A percentile compares a stretch with the other conserved stretches of the same genome.
phyloP scores from a whole-genome alignment of 2,329 filamentous ascomycete genomes.

The Pleomassaria siparia region DNA sequence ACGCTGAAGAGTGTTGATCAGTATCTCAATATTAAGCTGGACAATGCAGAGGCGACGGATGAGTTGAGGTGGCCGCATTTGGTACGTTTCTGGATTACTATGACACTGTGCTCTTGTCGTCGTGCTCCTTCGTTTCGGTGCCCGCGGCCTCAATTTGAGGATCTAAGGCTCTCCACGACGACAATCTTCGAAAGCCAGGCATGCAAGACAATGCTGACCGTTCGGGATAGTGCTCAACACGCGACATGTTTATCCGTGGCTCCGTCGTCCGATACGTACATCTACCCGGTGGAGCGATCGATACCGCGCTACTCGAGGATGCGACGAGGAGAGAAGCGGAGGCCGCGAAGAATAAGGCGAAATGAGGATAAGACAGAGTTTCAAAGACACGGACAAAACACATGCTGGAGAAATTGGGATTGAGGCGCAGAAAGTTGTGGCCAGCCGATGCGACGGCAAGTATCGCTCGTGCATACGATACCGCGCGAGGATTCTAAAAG shows the following conservation, averaged over 20 bases:
- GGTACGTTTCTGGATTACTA: constrained; percentile 49
- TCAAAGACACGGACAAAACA: background rate
- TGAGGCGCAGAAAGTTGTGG: too few relatives aligned
- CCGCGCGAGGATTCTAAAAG: too few relatives aligned
- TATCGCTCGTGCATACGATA: too few relatives aligned
- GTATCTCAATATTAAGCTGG: constrained; percentile 98
- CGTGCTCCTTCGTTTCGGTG: too few relatives aligned
- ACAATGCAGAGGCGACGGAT: constrained; percentile 90
- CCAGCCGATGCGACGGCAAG: too few relatives aligned
- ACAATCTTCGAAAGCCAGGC: too few relatives aligned
- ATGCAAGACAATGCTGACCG: background rate
- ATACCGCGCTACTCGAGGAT: constrained; percentile 85
- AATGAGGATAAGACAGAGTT: constrained; percentile 21
- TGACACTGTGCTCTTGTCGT: too few relatives aligned
- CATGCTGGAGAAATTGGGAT: too few relatives aligned
- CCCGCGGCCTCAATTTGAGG: too few relatives aligned
- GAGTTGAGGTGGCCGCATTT: constrained; percentile 94
- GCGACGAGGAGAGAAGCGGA: constrained; percentile 57
- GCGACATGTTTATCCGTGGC: constrained; percentile 94
- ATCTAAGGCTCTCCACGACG: too few relatives aligned
- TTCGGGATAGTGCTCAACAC: constrained; percentile 68
- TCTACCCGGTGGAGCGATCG: constrained; percentile 77
- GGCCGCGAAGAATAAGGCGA: constrained; percentile 40
- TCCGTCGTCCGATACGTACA: constrained; percentile 93
- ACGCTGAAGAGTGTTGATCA: constrained; percentile 97